Percentiles rank a stretch among this genome's conserved stretches.
These are phyloP conservation scores for Acacia confusa DNA, from an alignment of 306 rosid species.

Conservation along the genomic window DNA sequence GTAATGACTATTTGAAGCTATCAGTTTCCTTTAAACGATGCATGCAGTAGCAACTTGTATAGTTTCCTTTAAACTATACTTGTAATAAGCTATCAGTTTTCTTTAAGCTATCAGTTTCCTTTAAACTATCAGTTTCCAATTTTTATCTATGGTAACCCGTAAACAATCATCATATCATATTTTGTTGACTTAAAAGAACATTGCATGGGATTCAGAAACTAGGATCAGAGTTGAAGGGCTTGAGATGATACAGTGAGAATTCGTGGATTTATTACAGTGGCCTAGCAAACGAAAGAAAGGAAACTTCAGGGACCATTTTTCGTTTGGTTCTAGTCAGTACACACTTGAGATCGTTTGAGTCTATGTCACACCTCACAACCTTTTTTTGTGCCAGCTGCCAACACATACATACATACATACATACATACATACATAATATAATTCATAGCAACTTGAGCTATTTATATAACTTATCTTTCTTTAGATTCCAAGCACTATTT, in stretches of 20 bases:
- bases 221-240: background rate
- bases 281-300: background rate
- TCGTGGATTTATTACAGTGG: background rate
- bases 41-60: too few species aligned
- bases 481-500: background rate
- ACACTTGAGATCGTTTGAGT: background rate
- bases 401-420: background rate
- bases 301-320: too few species aligned
- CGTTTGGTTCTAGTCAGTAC: too few species aligned
- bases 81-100: background rate
- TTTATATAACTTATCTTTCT: background rate
- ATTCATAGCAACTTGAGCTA: background rate
- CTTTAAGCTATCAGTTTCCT: background rate
- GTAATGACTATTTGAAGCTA: background rate
- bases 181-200: background rate
- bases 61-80: background rate
- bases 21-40: background rate
- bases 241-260: background rate
- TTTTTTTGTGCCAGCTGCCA: too few species aligned
- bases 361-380: background rate
- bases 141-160: background rate
- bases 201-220: background rate
- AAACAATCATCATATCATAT: background rate
- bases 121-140: too few species aligned
- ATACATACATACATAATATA: background rate